Conservation (phyloP, 2,329 filamentous ascomycete species). For the Triangularia setosa region DNA sequence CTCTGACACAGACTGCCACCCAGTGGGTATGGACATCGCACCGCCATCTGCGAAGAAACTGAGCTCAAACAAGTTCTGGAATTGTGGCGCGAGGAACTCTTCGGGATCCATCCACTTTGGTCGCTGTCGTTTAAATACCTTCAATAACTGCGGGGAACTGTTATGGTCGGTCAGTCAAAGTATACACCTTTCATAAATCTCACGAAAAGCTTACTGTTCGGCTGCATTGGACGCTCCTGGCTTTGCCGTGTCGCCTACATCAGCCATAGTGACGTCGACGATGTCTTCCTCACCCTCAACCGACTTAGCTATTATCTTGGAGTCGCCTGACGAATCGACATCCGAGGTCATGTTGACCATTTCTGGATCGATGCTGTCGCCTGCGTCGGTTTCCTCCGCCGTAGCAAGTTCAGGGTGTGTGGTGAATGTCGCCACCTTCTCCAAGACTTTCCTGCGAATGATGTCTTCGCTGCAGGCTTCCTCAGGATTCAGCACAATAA, state of each 20-base stretch:
- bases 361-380: conserved; percentile 61
- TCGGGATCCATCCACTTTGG: conserved; percentile 52
- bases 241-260: conserved; percentile 42
- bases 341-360: conserved; percentile 61
- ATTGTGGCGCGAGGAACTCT: conserved; percentile 56
- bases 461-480: conserved; percentile 64
- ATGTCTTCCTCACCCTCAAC: conserved; percentile 86
- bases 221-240: conserved; percentile 16
- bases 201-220: conserved; percentile 29
- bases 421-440: conserved; percentile 71
- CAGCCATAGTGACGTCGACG: conserved; percentile 84
- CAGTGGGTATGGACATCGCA: conserved; percentile 61
- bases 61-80: conserved; percentile 74
- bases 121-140: conserved; percentile 46
- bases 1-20: conserved; percentile 62
- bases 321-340: conserved; percentile 63
- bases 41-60: conserved; percentile 59
- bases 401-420: conserved; percentile 62
- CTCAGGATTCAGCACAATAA: conserved; percentile 70
- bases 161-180: background rate
- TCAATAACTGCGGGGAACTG: conserved; percentile 28
- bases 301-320: conserved; percentile 71
- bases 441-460: conserved; percentile 76
- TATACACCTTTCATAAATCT: background rate
- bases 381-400: conserved; percentile 41